Evolutionary conservation across 2,329 filamentous ascomycete species (phyloP).

Genomic region (Thielaviopsis euricoi): DNA sequence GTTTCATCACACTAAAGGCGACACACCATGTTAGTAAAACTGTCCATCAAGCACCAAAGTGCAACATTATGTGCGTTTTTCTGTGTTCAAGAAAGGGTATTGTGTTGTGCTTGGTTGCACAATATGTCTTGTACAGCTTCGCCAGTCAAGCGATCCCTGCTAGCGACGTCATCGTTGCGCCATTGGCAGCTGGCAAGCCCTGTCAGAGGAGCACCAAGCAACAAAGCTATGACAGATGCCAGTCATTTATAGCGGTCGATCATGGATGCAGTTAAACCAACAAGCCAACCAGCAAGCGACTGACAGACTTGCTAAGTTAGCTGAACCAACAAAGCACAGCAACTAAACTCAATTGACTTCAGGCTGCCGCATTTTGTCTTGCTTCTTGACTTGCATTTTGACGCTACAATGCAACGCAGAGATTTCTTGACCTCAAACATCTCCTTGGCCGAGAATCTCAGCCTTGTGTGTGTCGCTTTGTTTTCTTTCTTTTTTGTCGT

Average conservation of each 20-base stretch:
- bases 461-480: neutral
- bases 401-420: too few relatives aligned
- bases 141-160: neutral
- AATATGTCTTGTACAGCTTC: neutral
- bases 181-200: slow-evolving; percentile 9
- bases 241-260: neutral
- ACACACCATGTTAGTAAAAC: slow-evolving; percentile 14
- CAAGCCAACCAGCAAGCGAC: neutral
- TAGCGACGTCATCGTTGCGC: neutral
- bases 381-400: too few relatives aligned
- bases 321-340: too few relatives aligned
- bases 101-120: slow-evolving; percentile 6
- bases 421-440: too few relatives aligned
- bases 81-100: neutral
- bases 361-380: too few relatives aligned
- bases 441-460: too few relatives aligned
- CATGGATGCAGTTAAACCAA: neutral
- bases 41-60: neutral
- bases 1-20: slow-evolving; percentile 73
- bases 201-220: slow-evolving; percentile 1
- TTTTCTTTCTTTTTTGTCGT: neutral
- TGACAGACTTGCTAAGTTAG: neutral
- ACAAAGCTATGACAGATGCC: slow-evolving; percentile 4
- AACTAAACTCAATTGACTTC: too few relatives aligned
- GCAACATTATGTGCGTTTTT: too few relatives aligned